These are phyloP conservation scores for Adiantum capillusveneris DNA, from an alignment of 75 land plant genomes.

Conservation along the genomic window DNA sequence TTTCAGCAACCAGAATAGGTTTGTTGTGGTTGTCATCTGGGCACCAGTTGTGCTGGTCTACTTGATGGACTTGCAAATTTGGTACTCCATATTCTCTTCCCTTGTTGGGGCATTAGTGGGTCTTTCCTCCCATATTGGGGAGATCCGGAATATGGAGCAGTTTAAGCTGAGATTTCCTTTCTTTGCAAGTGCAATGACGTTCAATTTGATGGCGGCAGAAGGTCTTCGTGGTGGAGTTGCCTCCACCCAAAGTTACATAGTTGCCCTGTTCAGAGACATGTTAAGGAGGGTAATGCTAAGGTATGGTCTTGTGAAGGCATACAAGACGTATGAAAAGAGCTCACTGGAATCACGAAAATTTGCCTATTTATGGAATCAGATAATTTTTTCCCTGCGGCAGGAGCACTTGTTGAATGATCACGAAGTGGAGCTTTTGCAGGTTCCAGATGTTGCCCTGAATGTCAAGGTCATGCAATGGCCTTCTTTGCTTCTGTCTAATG, in stretches of 20 bases:
- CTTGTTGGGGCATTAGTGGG: constrained; percentile 28
- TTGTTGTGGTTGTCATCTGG: constrained; percentile 22
- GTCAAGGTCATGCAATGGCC: constrained; percentile 34
- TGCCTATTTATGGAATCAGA: constrained; percentile 25
- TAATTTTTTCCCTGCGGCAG: constrained; percentile 18
- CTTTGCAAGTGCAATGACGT: constrained; percentile 32
- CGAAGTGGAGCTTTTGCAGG: constrained; percentile 29
- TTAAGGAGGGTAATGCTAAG: constrained; percentile 22
- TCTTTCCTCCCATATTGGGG: constrained; percentile 33
- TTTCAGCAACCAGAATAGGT: constrained; percentile 16
- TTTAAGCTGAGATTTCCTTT: constrained; percentile 31
- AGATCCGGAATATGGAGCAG: constrained; percentile 32
- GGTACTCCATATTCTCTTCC: constrained; percentile 33
- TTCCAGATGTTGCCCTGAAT: constrained; percentile 20
- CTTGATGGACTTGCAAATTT: constrained; percentile 34
- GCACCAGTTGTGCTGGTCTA: constrained; percentile 31
- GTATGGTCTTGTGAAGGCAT: constrained; percentile 12
- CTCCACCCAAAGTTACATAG: not conserved
- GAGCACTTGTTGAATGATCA: constrained; percentile 22
- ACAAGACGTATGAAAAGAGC: not conserved
- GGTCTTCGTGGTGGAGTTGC: constrained; percentile 2
- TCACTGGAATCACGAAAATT: constrained; percentile 5
- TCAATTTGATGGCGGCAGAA: constrained; percentile 30
- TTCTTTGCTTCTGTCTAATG: constrained; percentile 19
- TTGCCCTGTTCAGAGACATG: constrained; percentile 14